Percentiles rank a stretch among this genome's conserved stretches.
Conservation (phyloP, 495 filamentous ascomycete species). For the Penicillium coprophilum region DNA sequence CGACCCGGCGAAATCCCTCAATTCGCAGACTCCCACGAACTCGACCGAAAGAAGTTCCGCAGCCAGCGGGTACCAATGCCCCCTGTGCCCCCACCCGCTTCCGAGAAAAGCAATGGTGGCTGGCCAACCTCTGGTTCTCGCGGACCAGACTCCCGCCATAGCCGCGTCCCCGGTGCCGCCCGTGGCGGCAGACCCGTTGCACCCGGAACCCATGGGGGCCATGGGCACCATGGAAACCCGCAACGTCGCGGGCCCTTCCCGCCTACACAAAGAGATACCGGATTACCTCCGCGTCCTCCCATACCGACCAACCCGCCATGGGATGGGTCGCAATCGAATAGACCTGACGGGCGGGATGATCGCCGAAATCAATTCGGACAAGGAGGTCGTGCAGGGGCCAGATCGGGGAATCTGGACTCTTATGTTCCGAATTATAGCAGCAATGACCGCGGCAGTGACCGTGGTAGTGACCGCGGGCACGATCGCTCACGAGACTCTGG, state of each 20-base stretch:
- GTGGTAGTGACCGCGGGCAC: conserved; percentile 20
- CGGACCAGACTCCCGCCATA: conserved; percentile 31
- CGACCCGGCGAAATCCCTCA: conserved; percentile 77
- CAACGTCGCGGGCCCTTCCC: conserved; percentile 30
- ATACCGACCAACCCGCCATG: conserved; percentile 32
- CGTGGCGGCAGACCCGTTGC: conserved; percentile 29
- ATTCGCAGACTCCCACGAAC: conserved; percentile 93
- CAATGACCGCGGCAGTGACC: conserved; percentile 16
- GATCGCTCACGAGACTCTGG: conserved; percentile 31
- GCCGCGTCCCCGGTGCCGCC: conserved; percentile 36
- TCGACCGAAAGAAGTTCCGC: conserved; percentile 86
- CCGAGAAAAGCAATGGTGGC: conserved; percentile 68
- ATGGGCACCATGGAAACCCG: conserved; percentile 18
- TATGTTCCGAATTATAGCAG: conserved; percentile 40
- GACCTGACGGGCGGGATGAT: conserved; percentile 31
- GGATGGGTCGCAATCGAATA: conserved; percentile 26
- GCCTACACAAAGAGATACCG: conserved; percentile 32
- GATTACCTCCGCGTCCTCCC: conserved; percentile 45
- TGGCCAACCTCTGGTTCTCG: conserved; percentile 43
- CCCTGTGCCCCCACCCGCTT: conserved; percentile 85
- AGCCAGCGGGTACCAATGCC: conserved; percentile 74
- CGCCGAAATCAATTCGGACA: conserved; percentile 34
- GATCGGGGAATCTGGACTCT: conserved; percentile 39
- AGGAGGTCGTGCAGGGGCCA: conserved; percentile 22
- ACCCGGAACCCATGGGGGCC: conserved; percentile 9